Base-by-base conservation (phyloP, 345 rosid species). In the Turnera subulata region DNA sequence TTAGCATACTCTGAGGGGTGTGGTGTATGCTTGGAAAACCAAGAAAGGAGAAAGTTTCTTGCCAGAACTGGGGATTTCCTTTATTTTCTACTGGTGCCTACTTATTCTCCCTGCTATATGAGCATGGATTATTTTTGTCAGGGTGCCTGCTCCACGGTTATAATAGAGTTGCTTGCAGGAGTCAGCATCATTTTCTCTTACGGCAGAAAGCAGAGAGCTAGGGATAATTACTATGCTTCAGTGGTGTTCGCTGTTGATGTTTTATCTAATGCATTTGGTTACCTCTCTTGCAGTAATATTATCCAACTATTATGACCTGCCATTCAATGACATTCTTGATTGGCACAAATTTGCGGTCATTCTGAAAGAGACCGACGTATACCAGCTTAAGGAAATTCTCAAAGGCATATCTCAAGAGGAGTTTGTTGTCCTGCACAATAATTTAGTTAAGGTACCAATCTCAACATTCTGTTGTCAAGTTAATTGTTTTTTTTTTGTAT, bases 301-400 rank as follows among this genome's bases (percentile, higher is more conserved):
- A 58, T 89, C 96, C 25, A 69, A 89, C 70, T 89, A 83, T 71
- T 86, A 92, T 33, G 98, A 92, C 71, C 78, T 92, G 18, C 98
- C 98, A 14, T 92, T 92, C 76, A 89, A 89, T 48, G 95, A 89
- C 80, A 78, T 89, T 48, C 72, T 92, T 23, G 65, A 86, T 59
- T 92, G 97, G 97, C 46, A 65, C 42, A 86, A 83, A 58, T 92
- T 89, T 48, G 65, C 95, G 18, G 88, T 92, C 49, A 75, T 89
- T 33, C 86, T 92, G 11, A 80, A 70, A 53, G 91, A 89, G 68
- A 56, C 18, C 53, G 96, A 92, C 69, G 91, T 84, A 1, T 89
- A 84, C 64, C 56, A 76, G 55, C 97, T 92, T 19, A 89, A 86
- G 80, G 73, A 76, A 72, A 79, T 84, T 59, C 87, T 92, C 21